Evolutionary conservation across 345 rosid genomes (phyloP).

Genomic region (Abelmoschus esculentus): DNA sequence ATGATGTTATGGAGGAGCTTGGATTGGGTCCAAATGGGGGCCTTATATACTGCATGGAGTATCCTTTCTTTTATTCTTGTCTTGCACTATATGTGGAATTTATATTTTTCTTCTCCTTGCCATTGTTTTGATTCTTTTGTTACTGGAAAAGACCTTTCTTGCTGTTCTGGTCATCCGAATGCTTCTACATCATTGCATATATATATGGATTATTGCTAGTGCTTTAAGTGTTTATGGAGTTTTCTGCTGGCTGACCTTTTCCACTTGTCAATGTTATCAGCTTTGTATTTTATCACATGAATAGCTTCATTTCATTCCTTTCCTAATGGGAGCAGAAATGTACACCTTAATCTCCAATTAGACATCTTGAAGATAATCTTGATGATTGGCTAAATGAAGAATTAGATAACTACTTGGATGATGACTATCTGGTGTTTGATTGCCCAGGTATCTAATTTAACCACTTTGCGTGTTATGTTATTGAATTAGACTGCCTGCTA

Average conservation of each 20-base stretch:
- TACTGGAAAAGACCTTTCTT: not conserved
- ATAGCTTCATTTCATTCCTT: not conserved
- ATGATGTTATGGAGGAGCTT: slow-evolving; percentile 90
- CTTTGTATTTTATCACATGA: not conserved
- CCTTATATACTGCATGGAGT: slow-evolving; percentile 96
- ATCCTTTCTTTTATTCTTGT: slow-evolving; percentile 36
- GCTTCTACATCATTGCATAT: not conserved
- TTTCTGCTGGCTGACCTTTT: not conserved
- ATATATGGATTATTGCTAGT: not conserved
- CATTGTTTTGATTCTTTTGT: not conserved
- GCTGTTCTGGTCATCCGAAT: not conserved
- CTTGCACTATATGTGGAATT: not conserved
- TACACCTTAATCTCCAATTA: slow-evolving; percentile 43
- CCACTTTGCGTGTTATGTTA: not conserved
- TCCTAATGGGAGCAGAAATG: not conserved
- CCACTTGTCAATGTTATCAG: not conserved
- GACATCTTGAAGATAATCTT: slow-evolving; percentile 70
- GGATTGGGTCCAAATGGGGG: slow-evolving; percentile 94
- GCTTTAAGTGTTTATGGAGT: not conserved
- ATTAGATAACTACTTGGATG: slow-evolving; percentile 80
- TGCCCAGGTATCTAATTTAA: slow-evolving; percentile 63
- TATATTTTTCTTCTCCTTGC: not conserved
- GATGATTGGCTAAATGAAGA: slow-evolving; percentile 89
- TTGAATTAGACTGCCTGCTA: not conserved
- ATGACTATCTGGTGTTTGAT: slow-evolving; percentile 83